phyloP scores from a whole-genome alignment of 768 basidiomycete species.

The Sporobolomyces pararoseus region DNA sequence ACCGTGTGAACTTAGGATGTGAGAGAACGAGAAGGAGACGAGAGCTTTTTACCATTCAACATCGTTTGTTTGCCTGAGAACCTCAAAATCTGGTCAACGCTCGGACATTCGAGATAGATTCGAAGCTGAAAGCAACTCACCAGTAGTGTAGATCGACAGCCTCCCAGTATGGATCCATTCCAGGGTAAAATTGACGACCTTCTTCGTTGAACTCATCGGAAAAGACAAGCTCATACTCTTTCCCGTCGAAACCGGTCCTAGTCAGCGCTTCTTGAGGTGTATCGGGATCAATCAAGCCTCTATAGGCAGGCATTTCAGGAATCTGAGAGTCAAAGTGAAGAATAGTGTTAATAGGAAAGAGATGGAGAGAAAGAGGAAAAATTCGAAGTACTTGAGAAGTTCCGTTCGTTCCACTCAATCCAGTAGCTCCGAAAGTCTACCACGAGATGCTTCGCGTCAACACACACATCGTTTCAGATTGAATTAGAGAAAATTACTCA shows the following conservation, averaged over 20 bases:
- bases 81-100: too few species aligned
- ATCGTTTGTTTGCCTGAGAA: conserved; percentile 33
- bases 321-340: conserved; percentile 57
- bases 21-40: too few species aligned
- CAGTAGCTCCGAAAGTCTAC: conserved; percentile 59
- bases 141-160: conserved; percentile 53
- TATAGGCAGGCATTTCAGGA: conserved; percentile 46
- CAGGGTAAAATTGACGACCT: conserved; percentile 66
- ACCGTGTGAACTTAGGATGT: too few species aligned
- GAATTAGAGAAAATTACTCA: background rate
- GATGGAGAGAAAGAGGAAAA: background rate
- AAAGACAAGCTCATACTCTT: conserved; percentile 70
- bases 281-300: conserved; percentile 67
- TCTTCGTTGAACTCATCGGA: conserved; percentile 73
- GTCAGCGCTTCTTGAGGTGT: conserved; percentile 63
- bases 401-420: conserved; percentile 70
- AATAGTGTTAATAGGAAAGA: too few species aligned
- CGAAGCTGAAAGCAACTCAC: conserved; percentile 3
- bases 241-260: conserved; percentile 69
- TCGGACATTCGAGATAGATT: too few species aligned
- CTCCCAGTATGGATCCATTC: conserved; percentile 54
- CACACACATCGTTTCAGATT: background rate
- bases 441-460: background rate
- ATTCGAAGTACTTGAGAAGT: conserved; percentile 67
- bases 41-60: conserved; percentile 47